Base-by-base conservation (phyloP, 495 filamentous ascomycete species). In the Cudoniella acicularis region DNA sequence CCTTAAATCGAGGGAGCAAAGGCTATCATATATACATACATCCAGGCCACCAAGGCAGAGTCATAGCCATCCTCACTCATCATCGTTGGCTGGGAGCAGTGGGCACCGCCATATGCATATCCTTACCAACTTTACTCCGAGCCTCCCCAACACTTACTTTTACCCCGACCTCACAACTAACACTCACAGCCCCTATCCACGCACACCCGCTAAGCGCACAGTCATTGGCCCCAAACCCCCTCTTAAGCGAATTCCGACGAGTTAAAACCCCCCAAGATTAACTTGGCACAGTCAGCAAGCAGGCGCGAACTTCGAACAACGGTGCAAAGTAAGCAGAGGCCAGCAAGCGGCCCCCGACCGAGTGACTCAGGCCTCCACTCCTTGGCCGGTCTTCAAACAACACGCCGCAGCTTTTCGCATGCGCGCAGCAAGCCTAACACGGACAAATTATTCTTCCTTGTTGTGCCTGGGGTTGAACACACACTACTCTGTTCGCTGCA, bases 361-460 rank as follows among this genome's bases (percentile, higher is more conserved):
- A 49, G 54, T 57, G 54, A 57, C 54, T 57, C 54, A 57, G 54
- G 54, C 54, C 21, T 2, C 43, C 21, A 3, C 20, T 49, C 13
- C 23, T 11, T 9, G 3, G 10, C 18, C n/a, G n/a, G n/a, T n/a
- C n/a, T n/a, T n/a, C n/a, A n/a, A n/a, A n/a, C n/a, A n/a, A n/a
- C n/a, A n/a, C n/a, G n/a, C n/a, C n/a, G n/a, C n/a, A n/a, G n/a
- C n/a, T n/a, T n/a, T n/a, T n/a, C n/a, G n/a, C n/a, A n/a, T n/a
- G n/a, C n/a, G n/a, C n/a, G n/a, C n/a, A n/a, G n/a, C n/a, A n/a
- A n/a, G n/a, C n/a, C n/a, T n/a, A n/a, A n/a, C n/a, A n/a, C n/a
- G n/a, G n/a, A n/a, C n/a, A n/a, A n/a, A n/a, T n/a, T n/a, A n/a
- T n/a, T n/a, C n/a, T n/a, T n/a, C n/a, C n/a, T n/a, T n/a, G n/a